Evolutionary conservation across 371 early-diverging fungal genomes (phyloP), one percentile per base, ranked within the genome.

Genomic region (Rhizopus stolonifer): DNA sequence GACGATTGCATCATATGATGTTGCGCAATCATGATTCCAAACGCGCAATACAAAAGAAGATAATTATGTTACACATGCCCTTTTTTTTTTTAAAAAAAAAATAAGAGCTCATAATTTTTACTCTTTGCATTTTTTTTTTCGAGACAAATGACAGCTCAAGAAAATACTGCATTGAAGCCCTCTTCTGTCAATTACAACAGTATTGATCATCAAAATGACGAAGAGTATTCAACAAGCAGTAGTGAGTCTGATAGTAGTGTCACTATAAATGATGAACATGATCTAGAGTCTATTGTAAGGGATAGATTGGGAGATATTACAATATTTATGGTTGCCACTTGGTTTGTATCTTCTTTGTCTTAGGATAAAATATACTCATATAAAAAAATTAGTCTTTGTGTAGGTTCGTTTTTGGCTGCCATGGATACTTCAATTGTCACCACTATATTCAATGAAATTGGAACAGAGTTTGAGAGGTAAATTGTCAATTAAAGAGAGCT

Each of bases 351-450:
- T 13, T 42, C 10, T 7, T 42, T 21, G 8, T 21, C 5, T 3
- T 5, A 46, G 13, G 29, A 17, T 24, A 29, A 10, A 4, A 4
- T 10, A 4, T 10, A 4, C 29, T 29, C 29, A n/a, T n/a, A n/a
- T n/a, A n/a, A n/a, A n/a, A n/a, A n/a, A n/a, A n/a, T n/a, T n/a
- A 76, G 77, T 46, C 52, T 76, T n/a, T 76, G 66, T 33, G 55
- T 56, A 2, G 70, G 77, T 21, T 42, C 64, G 1, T 87, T 92
- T 64, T 77, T 92, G 50, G 82, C 89, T 8, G 84, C 86, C 36
- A 64, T 90, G 26, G 91, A 91, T 65, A 77, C 77, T 44, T 90
- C 90, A 1, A 87, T 91, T 53, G 81, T 94, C 3, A 79, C 87
- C 10, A 90, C 87, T 10, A 82, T 89, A n/a, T 74, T 90, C 14